These are phyloP conservation scores for Schoenoplectus tabernaemontani DNA, from an alignment of 202 grass and related monocot species.

Conservation along the genomic window DNA sequence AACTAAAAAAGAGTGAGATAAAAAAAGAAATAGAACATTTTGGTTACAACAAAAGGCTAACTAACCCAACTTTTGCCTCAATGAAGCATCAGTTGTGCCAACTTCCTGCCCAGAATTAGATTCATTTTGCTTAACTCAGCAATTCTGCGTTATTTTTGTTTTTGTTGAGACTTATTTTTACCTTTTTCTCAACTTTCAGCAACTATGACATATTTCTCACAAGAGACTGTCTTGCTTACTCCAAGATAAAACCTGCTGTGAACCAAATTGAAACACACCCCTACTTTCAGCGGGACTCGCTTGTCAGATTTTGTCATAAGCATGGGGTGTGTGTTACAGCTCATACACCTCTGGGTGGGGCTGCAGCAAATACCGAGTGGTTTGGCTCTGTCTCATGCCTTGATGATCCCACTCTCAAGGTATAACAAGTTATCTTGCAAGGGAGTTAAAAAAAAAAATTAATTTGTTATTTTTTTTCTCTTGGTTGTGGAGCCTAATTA, in stretches of 20 bases:
- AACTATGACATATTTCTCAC: conserved; percentile 97
- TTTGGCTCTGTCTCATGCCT: conserved; percentile 79
- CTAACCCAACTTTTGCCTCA: neutral
- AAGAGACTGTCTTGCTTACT: conserved; percentile 65
- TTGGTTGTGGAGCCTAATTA: neutral
- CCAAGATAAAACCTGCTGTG: conserved; percentile 90
- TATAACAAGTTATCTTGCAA: neutral
- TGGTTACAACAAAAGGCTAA: too few relatives aligned
- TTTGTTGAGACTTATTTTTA: neutral
- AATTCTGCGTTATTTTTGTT: neutral
- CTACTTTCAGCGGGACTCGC: conserved; percentile 90
- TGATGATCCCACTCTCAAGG: conserved; percentile 74
- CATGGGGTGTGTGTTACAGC: conserved; percentile 77
- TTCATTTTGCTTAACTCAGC: neutral
- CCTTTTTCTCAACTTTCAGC: conserved; percentile 33
- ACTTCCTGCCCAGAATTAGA: neutral
- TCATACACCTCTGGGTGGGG: conserved; percentile 70
- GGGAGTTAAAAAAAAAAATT: neutral
- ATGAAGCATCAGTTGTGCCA: neutral
- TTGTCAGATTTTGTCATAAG: conserved; percentile 97
- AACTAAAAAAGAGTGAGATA: neutral
- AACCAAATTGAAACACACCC: conserved; percentile 93
- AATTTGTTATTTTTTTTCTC: neutral
- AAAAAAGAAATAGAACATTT: neutral
- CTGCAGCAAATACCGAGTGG: conserved; percentile 76